Evolutionary conservation across 345 rosid species (phyloP), one percentile per base, ranked within the genome.

Genomic region (Nasturtium officinale): DNA sequence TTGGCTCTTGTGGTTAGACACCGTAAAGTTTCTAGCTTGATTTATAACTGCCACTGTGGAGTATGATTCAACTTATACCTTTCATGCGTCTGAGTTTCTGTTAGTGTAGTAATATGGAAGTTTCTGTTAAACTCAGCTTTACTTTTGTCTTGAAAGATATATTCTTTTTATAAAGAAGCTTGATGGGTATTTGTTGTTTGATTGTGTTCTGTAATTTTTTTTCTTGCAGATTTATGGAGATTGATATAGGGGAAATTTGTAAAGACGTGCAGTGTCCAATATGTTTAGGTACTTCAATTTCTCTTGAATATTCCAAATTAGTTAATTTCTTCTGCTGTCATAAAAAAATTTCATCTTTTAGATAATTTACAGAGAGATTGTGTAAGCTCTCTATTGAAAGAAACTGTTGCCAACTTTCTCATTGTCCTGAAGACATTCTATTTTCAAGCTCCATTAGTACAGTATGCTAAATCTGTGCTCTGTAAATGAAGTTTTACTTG

Each of bases 211-310:
- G 73, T 38, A 25, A 73, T 78, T 78, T 74, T 38, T 48, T 21
- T 13, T n/a, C 26, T 77, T 16, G 80, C 84, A 83, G 87, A 29
- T 82, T 46, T 72, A 80, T 86, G 64, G 51, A 76, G 0, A 81
- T 90, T 52, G 84, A 86, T 64, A 75, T 83, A 66, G 77, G 85
- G 13, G 91, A 87, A 55, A 80, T 90, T 67, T 88, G 87, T 32
- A 88, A 85, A 72, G 92, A 90, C 72, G 91, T 90, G 56, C 96
- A 90, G 66, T 90, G 96, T 73, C 93, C 90, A 2, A 90, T 90
- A 65, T 90, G 91, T 73, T 62, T 89, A 66, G 96, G 96, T 89
- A 74, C 71, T 38, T 73, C 6, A n/a, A 9, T 15, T 65, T 63
- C 61, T 38, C 25, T 30, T 40, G 7, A 51, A 62, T 51, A 4